Evolutionary conservation across 2,329 filamentous ascomycete species (phyloP).

Genomic region (Scedosporium dehoogii): DNA sequence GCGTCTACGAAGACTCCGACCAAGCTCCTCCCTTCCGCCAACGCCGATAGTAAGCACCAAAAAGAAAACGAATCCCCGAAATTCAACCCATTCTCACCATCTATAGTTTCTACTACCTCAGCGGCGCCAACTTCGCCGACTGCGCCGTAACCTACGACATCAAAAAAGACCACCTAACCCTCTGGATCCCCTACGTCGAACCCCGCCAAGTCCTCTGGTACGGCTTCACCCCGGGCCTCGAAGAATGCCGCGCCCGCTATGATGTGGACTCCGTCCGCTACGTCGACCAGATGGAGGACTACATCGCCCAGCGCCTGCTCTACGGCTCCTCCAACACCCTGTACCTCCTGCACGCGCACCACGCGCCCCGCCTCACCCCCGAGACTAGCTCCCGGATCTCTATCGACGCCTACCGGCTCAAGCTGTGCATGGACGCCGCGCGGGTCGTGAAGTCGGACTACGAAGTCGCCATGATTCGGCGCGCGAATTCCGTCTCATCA

Average conservation of each 20-base stretch:
- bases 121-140: conserved; percentile 43
- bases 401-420: conserved; percentile 44
- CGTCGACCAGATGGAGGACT: conserved; percentile 39
- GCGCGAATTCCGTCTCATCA: conserved; percentile 71
- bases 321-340: conserved; percentile 27
- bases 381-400: conserved; percentile 23
- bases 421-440: conserved; percentile 65
- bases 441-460: conserved; percentile 79
- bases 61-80: background rate
- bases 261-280: conserved; percentile 65
- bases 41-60: conserved; percentile 41
- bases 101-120: conserved; percentile 48
- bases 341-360: conserved; percentile 37
- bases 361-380: conserved; percentile 28
- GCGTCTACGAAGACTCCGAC: conserved; percentile 48
- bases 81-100: conserved; percentile 6
- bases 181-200: conserved; percentile 66
- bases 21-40: conserved; percentile 46
- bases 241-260: conserved; percentile 51
- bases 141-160: conserved; percentile 50
- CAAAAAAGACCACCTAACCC: conserved; percentile 48
- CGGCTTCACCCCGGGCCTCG: conserved; percentile 47
- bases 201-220: conserved; percentile 53
- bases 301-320: conserved; percentile 28
- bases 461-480: conserved; percentile 72